Evolutionary conservation across 768 basidiomycete genomes (phyloP).

Genomic region (Leccinum sublutescens): DNA sequence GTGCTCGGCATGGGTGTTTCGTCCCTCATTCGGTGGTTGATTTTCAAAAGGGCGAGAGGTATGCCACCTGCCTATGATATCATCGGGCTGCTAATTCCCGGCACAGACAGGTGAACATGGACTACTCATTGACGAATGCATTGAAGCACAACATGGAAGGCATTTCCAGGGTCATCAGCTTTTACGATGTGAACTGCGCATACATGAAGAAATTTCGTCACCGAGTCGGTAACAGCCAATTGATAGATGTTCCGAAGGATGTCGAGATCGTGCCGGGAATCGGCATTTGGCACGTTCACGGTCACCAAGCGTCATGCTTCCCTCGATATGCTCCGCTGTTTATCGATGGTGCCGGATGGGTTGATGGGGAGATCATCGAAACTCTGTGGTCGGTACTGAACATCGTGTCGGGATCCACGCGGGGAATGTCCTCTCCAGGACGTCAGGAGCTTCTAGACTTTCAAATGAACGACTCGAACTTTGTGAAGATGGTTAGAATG

Average conservation of each 20-base stretch:
- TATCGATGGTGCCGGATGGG: background rate
- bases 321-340: background rate
- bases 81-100: background rate
- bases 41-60: slow-evolving; percentile 28
- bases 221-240: background rate
- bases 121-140: background rate
- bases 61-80: background rate
- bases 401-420: background rate
- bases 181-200: slow-evolving; percentile 10
- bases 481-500: slow-evolving; percentile 6
- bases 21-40: slow-evolving; percentile 30
- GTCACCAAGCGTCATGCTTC: slow-evolving; percentile 25
- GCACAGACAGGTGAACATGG: slow-evolving; percentile 14
- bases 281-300: slow-evolving; percentile 28
- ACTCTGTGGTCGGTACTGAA: slow-evolving; percentile 2
- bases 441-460: slow-evolving; percentile 4
- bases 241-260: background rate
- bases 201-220: slow-evolving; percentile 4
- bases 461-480: slow-evolving; percentile 11
- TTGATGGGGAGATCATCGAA: background rate
- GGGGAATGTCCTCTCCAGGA: background rate
- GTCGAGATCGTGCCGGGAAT: slow-evolving; percentile 15
- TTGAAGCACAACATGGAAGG: background rate
- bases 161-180: background rate
- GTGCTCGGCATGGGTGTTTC: slow-evolving; percentile 13